phyloP scores from a whole-genome alignment of 2,329 filamentous ascomycete species.

The Nemania bipapillata region DNA sequence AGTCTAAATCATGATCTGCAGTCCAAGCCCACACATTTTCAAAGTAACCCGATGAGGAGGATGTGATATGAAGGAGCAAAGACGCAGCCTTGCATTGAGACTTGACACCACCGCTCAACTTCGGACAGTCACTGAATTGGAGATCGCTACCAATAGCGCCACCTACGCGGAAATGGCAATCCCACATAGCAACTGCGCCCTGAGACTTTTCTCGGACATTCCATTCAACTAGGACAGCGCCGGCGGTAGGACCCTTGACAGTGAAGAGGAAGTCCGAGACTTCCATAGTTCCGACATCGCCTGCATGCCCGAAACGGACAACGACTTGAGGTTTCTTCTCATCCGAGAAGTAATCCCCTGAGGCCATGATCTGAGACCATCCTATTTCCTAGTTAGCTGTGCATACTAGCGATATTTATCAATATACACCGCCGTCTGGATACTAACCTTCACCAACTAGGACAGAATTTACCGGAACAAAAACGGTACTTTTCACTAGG shows the following conservation, averaged over 20 bases:
- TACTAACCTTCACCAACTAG: conserved; percentile 52
- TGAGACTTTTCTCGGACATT: conserved; percentile 66
- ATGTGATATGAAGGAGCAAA: conserved; percentile 55
- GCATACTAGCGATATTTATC: too few relatives aligned
- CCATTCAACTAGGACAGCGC: conserved; percentile 77
- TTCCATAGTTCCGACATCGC: conserved; percentile 73
- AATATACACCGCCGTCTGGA: too few relatives aligned
- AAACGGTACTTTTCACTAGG: too few relatives aligned
- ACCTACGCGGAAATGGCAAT: conserved; percentile 79
- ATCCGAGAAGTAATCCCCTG: conserved; percentile 66
- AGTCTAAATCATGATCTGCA: conserved; percentile 67
- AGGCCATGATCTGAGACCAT: conserved; percentile 68
- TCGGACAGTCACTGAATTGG: conserved; percentile 73
- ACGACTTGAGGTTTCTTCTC: conserved; percentile 70
- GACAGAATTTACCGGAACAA: too few relatives aligned
- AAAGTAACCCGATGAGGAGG: conserved; percentile 51
- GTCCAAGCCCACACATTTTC: conserved; percentile 61
- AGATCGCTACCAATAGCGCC: conserved; percentile 76
- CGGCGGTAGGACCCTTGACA: conserved; percentile 72
- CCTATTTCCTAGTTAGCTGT: too few relatives aligned
- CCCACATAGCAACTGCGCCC: conserved; percentile 71
- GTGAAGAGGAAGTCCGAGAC: conserved; percentile 78
- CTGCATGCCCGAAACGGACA: conserved; percentile 71
- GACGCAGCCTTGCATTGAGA: conserved; percentile 53
- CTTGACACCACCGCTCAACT: conserved; percentile 54